These are phyloP conservation scores for Alternaria postmessia DNA, from an alignment of 2,329 filamentous ascomycete species.

Conservation along the genomic window DNA sequence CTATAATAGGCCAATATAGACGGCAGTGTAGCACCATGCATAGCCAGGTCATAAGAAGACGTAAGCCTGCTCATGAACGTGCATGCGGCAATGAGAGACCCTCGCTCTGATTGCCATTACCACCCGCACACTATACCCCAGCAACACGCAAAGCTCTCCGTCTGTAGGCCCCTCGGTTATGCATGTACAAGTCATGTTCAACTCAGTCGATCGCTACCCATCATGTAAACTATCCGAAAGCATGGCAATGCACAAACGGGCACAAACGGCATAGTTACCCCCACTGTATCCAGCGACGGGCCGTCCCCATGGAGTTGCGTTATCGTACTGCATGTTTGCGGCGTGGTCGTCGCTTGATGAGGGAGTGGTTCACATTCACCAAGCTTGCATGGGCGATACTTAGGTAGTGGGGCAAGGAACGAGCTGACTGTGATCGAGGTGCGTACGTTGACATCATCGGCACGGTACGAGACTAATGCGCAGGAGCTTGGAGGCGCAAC, in stretches of 20 bases:
- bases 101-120: not conserved
- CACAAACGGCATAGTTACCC: not conserved
- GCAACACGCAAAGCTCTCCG: not conserved
- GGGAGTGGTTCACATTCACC: not conserved
- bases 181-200: not conserved
- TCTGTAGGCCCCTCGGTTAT: not conserved
- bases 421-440: not conserved
- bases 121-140: not conserved
- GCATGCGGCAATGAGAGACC: not conserved
- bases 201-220: not conserved
- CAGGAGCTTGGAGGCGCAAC: not conserved
- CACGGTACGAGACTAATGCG: not conserved
- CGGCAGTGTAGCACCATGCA: constrained; percentile 6
- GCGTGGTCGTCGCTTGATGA: not conserved
- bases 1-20: not conserved
- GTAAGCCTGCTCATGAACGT: not conserved
- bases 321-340: not conserved
- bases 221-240: not conserved
- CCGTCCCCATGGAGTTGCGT: not conserved
- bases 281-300: constrained; percentile 3
- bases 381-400: not conserved
- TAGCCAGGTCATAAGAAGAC: not conserved
- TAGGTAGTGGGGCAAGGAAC: not conserved
- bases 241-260: not conserved
- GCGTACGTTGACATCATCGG: not conserved